Evolutionary conservation across 331 rosid species (phyloP).

Genomic region (Cydonia oblonga): DNA sequence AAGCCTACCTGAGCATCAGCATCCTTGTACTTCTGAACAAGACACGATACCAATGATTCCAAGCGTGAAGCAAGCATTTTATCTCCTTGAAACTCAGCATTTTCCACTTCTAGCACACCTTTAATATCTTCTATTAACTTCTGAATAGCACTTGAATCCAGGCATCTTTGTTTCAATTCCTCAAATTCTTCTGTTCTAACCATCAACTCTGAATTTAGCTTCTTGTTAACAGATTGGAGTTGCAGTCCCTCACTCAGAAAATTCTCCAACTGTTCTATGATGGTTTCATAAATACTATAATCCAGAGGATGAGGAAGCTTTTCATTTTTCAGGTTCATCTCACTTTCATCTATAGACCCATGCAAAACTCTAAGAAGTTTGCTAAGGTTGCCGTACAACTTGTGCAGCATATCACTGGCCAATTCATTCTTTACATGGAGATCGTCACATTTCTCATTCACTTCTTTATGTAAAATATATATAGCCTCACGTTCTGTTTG

Average conservation of each 20-base stretch:
- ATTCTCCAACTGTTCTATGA: conserved; percentile 44
- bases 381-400: conserved; percentile 38
- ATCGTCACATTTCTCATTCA: conserved; percentile 40
- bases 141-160: conserved; percentile 40
- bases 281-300: conserved; percentile 38
- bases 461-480: conserved; percentile 37
- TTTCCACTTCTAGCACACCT: conserved; percentile 40
- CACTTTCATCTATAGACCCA: conserved; percentile 40
- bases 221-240: conserved; percentile 40
- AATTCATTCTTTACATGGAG: conserved; percentile 55
- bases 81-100: conserved; percentile 21
- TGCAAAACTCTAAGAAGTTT: conserved; percentile 36
- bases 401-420: conserved; percentile 36
- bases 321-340: conserved; percentile 26
- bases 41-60: conserved; percentile 45
- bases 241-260: conserved; percentile 41
- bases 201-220: conserved; percentile 54
- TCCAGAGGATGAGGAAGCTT: conserved; percentile 45
- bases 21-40: conserved; percentile 59
- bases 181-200: conserved; percentile 44
- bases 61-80: conserved; percentile 42
- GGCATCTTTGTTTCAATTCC: conserved; percentile 47
- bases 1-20: conserved; percentile 43
- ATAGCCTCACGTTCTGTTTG: conserved; percentile 35
- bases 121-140: conserved; percentile 53